These are phyloP conservation scores for Coemansia sp. DNA, from an alignment of 192 early-diverging fungal genomes.

Conservation along the genomic window DNA sequence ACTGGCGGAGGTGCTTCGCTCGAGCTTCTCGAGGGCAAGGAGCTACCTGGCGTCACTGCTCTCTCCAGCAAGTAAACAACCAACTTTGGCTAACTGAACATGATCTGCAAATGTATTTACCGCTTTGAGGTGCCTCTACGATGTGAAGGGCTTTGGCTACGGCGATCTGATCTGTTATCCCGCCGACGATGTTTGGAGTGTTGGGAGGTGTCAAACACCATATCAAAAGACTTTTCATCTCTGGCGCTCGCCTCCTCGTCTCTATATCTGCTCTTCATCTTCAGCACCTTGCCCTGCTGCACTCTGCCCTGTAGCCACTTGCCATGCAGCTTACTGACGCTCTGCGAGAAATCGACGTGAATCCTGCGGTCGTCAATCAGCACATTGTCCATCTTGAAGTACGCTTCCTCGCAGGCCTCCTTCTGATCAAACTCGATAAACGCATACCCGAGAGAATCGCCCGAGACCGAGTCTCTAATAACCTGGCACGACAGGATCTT, in stretches of 20 bases:
- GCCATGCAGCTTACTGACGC: slow-evolving; percentile 78
- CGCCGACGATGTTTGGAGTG: neutral
- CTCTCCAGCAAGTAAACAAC: slow-evolving; percentile 59
- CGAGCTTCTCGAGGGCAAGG: slow-evolving; percentile 96
- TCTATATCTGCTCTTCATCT: slow-evolving; percentile 18
- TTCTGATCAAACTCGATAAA: slow-evolving; percentile 95
- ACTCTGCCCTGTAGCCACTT: slow-evolving; percentile 61
- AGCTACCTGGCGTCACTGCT: slow-evolving; percentile 71
- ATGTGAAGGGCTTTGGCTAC: slow-evolving; percentile 8
- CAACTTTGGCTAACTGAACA: too few relatives aligned
- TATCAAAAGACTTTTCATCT: slow-evolving; percentile 8
- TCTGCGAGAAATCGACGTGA: slow-evolving; percentile 97
- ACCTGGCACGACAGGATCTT: slow-evolving; percentile 86
- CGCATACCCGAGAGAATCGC: slow-evolving; percentile 87
- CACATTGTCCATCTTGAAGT: slow-evolving; percentile 96
- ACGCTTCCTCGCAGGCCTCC: slow-evolving; percentile 86
- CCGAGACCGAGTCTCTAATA: slow-evolving; percentile 78
- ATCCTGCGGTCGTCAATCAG: slow-evolving; percentile 94
- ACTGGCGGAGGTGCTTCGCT: slow-evolving; percentile 97
- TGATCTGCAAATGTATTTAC: neutral
- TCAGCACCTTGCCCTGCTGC: neutral
- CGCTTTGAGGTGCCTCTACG: neutral
- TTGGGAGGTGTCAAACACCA: slow-evolving; percentile 35
- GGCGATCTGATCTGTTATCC: neutral
- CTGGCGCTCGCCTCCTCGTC: neutral